phyloP scores from a whole-genome alignment of 768 basidiomycete genomes.

The Leccinellum albellum region DNA sequence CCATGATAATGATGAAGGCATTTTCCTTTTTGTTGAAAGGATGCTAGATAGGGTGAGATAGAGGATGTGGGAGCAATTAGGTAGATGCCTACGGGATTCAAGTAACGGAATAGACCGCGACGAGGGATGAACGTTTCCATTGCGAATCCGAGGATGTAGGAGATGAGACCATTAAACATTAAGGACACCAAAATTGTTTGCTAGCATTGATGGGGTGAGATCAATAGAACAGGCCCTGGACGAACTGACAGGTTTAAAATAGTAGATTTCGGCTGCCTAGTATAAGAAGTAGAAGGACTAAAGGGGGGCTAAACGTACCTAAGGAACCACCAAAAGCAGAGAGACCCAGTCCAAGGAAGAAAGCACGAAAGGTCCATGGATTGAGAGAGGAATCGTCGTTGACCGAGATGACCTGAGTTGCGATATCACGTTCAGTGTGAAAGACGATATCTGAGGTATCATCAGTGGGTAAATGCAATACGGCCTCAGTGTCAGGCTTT shows the following conservation, averaged over 20 bases:
- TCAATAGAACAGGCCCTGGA: too few species aligned
- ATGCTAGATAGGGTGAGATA: conserved; percentile 30
- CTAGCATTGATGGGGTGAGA: conserved; percentile 23
- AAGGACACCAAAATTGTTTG: conserved; percentile 50
- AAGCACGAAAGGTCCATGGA: not conserved
- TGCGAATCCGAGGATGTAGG: conserved; percentile 45
- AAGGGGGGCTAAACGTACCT: not conserved
- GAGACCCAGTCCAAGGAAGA: not conserved
- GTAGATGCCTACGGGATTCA: conserved; percentile 41
- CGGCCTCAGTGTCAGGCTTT: conserved; percentile 32
- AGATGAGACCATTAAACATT: conserved; percentile 51
- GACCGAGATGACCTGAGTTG: conserved; percentile 36
- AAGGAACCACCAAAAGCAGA: not conserved
- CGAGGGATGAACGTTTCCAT: conserved; percentile 46
- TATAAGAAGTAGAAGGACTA: not conserved
- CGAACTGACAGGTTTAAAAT: conserved; percentile 49
- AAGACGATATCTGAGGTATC: conserved; percentile 24
- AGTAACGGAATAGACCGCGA: conserved; percentile 41
- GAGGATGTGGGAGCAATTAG: not conserved
- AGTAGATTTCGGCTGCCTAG: conserved; percentile 50
- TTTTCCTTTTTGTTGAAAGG: conserved; percentile 61
- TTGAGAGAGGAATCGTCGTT: not conserved
- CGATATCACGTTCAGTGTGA: conserved; percentile 43
- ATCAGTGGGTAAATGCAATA: not conserved
- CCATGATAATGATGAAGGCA: conserved; percentile 55